Conservation (phyloP, 2,329 filamentous ascomycete species). For the Moelleriella libera region DNA sequence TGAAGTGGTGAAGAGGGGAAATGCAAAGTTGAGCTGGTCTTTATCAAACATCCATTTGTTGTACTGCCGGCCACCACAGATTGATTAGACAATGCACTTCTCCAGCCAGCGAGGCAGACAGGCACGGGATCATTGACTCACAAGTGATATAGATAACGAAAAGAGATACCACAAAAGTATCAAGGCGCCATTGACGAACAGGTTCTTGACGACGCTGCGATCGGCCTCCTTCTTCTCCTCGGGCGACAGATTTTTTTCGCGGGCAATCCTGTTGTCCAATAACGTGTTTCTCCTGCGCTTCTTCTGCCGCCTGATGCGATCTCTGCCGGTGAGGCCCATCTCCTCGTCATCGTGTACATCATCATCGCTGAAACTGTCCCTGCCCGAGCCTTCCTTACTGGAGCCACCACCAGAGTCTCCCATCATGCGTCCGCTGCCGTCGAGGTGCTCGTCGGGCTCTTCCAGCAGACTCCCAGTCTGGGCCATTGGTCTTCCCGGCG, state of each 20-base stretch:
- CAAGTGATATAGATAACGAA: constrained; percentile 82
- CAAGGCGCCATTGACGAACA: constrained; percentile 63
- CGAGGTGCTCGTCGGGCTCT: constrained; percentile 27
- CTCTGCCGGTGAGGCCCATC: constrained; percentile 65
- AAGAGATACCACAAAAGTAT: constrained; percentile 84
- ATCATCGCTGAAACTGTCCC: constrained; percentile 53
- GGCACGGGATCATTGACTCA: constrained; percentile 28
- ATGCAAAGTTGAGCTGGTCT: constrained; percentile 75
- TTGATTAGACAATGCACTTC: too few relatives aligned
- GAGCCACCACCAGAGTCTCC: not conserved
- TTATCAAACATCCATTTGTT: constrained; percentile 99
- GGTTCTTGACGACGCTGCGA: constrained; percentile 52
- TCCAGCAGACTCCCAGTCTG: constrained; percentile 14
- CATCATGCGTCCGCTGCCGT: constrained; percentile 4
- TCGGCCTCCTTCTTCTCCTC: constrained; percentile 67
- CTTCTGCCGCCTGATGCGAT: constrained; percentile 52
- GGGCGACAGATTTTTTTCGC: constrained; percentile 44
- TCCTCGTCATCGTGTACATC: constrained; percentile 78
- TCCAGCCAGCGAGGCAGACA: not conserved
- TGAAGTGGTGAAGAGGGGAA: constrained; percentile 88
- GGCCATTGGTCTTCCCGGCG: constrained; percentile 6
- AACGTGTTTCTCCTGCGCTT: constrained; percentile 53
- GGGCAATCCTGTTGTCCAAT: constrained; percentile 55
- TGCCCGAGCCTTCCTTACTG: constrained; percentile 19
- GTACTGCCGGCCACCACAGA: constrained; percentile 41